Base-by-base conservation (phyloP, 2,329 filamentous ascomycete species). In the Thielaviopsis musarum region DNA sequence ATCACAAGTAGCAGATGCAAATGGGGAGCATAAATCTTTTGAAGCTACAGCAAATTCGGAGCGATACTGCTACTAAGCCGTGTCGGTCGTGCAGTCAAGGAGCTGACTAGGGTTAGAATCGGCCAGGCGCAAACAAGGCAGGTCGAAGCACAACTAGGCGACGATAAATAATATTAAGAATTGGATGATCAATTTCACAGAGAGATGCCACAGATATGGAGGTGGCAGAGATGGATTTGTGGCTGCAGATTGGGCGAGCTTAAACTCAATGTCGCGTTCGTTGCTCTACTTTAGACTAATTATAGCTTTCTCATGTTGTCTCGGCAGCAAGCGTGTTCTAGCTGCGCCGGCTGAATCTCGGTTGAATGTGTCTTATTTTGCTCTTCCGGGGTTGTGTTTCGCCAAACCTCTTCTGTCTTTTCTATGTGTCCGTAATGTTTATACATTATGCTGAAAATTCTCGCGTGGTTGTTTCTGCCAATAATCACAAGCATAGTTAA, bases 301-400 rank as follows among this genome's bases (percentile, higher is more conserved):
- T 45, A n/a, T 22, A 49, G n/a, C 19, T 49, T 34, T 34, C 30
- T 34, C 10, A 19, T 21, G 17, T n/a, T 21, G 17, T 49, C 45
- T 57, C 22, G 24, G n/a, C 48, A 26, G 17, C 24, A 57, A 56
- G 55, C 58, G 53, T 56, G 53, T 56, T 34, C 41, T 21, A 52
- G 48, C 60, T 61, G 60, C 60, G 60, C 60, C 60, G 60, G 60
- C 21, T 61, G 49, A 61, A 48, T 21, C 0, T 24, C 53, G 60
- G 60, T 28, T 57, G 54, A 59, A 55, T 56, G 41, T 41, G 19
- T 19, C 28, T 38, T 30, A 19, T n/a, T 15, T 17, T 15, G 12
- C 5, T 17, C 15, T 6, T 26, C 24, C 24, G 6, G 6, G 24
- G 3, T 26, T 26, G 24, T 6, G 24, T 6, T 26, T 26, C 24